These are phyloP conservation scores for Pythium rishiriense DNA, from an alignment of 352 stramenopile genomes.

Conservation along the genomic window DNA sequence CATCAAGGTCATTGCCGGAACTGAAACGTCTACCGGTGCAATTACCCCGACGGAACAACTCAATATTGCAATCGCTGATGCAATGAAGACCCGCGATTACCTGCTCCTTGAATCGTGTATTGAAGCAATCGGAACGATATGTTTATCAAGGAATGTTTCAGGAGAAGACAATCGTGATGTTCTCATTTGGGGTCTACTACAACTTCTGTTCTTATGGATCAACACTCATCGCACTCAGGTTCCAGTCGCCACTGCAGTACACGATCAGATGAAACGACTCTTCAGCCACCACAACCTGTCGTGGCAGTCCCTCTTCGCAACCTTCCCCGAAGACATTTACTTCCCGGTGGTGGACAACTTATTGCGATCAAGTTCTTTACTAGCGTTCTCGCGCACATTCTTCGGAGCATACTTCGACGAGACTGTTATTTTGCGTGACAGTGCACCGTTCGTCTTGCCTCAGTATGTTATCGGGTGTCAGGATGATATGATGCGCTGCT, in stretches of 20 bases:
- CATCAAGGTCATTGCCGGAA: conserved; percentile 6
- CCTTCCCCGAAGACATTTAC: conserved; percentile 37
- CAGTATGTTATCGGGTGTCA: conserved; percentile 34
- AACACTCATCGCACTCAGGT: conserved; percentile 19
- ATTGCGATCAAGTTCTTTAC: conserved; percentile 20
- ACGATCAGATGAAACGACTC: conserved; percentile 33
- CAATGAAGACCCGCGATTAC: conserved; percentile 24
- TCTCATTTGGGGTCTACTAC: conserved; percentile 36
- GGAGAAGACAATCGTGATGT: conserved; percentile 15
- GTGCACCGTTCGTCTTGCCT: conserved; percentile 34
- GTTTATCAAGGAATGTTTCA: conserved; percentile 10
- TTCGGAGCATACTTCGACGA: conserved; percentile 30
- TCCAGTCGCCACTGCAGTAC: conserved; percentile 24
- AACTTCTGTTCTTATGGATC: conserved; percentile 37
- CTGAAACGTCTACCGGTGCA: not conserved
- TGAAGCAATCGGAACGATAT: conserved; percentile 29
- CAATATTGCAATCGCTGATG: conserved; percentile 7
- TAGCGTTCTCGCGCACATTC: conserved; percentile 34
- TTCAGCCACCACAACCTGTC: conserved; percentile 28
- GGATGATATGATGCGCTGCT: conserved; percentile 30
- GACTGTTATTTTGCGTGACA: conserved; percentile 31
- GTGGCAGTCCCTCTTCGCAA: conserved; percentile 31
- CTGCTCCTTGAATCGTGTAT: conserved; percentile 30
- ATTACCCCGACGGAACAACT: conserved; percentile 7
- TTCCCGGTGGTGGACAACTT: conserved; percentile 37